Evolutionary conservation across 1,284 basidiomycete genomes (phyloP).

Genomic region (Ceratobasidium sp.): DNA sequence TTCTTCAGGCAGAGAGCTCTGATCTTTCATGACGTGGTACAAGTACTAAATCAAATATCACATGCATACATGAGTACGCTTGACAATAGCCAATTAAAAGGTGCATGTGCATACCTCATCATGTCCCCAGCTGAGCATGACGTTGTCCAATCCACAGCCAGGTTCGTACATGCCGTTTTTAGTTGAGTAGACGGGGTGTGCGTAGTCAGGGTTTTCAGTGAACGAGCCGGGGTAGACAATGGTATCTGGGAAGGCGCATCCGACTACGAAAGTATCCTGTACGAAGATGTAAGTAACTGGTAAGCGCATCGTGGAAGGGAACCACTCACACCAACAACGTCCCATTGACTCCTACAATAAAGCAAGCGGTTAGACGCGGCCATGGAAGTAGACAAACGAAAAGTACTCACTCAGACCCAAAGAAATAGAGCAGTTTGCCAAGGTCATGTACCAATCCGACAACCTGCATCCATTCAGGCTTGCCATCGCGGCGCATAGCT

Average conservation of each 20-base stretch:
- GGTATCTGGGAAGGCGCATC: conserved; percentile 84
- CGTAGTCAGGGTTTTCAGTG: conserved; percentile 76
- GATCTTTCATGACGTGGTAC: conserved; percentile 79
- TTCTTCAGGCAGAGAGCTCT: conserved; percentile 81
- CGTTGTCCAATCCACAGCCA: conserved; percentile 87
- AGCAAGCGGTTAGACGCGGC: background rate
- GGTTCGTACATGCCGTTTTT: conserved; percentile 85
- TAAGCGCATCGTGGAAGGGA: conserved; percentile 14
- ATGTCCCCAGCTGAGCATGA: conserved; percentile 92
- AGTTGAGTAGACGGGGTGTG: conserved; percentile 79
- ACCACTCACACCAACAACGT: conserved; percentile 82
- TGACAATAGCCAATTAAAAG: conserved; percentile 1
- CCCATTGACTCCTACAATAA: conserved; percentile 79
- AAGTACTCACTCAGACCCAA: conserved; percentile 70
- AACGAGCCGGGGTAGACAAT: conserved; percentile 90
- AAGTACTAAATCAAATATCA: conserved; percentile 64
- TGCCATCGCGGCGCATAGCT: conserved; percentile 87
- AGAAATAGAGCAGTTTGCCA: conserved; percentile 84
- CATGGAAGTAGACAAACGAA: conserved; percentile 15
- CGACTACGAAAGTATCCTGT: conserved; percentile 88
- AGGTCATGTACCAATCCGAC: conserved; percentile 90
- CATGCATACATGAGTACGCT: conserved; percentile 2
- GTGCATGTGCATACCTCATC: conserved; percentile 70
- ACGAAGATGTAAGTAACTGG: conserved; percentile 6
- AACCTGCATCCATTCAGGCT: conserved; percentile 86